Evolutionary conservation across 345 rosid species (phyloP).

Genomic region (Trapa bicornis): DNA sequence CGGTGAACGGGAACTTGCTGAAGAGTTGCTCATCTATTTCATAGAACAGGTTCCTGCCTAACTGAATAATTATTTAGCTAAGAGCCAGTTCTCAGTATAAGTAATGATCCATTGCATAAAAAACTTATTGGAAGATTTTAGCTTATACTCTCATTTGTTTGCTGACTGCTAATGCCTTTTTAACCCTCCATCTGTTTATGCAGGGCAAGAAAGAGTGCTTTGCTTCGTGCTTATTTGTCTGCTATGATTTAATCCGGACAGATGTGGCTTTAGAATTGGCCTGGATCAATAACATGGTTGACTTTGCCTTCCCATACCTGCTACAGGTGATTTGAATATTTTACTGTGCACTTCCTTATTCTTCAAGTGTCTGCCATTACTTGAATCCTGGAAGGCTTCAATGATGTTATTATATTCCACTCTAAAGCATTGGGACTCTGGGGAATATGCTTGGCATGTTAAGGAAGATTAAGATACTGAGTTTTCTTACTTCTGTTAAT

Average conservation of each 20-base stretch:
- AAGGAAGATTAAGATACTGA: neutral
- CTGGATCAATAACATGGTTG: slow-evolving; percentile 38
- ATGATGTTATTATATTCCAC: neutral
- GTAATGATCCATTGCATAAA: neutral
- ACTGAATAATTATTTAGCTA: neutral
- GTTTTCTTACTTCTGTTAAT: neutral
- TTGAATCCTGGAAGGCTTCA: neutral
- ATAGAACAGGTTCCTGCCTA: slow-evolving; percentile 54
- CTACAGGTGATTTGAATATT: slow-evolving; percentile 12
- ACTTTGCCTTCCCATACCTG: slow-evolving; percentile 38
- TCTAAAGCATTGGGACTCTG: neutral
- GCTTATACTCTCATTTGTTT: neutral
- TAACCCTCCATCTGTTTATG: neutral
- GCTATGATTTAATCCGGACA: slow-evolving; percentile 34
- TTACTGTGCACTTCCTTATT: neutral
- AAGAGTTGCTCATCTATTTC: slow-evolving; percentile 89
- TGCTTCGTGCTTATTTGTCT: slow-evolving; percentile 40
- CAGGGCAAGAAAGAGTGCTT: slow-evolving; percentile 45
- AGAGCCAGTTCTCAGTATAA: neutral
- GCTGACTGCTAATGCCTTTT: neutral
- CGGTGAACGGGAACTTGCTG: slow-evolving; percentile 93
- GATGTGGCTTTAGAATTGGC: slow-evolving; percentile 38
- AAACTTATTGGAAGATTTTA: neutral
- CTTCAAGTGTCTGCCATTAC: neutral
- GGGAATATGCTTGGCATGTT: neutral